phyloP scores from a whole-genome alignment of 2,329 filamentous ascomycete species.

The Pyrenochaeta sp. region DNA sequence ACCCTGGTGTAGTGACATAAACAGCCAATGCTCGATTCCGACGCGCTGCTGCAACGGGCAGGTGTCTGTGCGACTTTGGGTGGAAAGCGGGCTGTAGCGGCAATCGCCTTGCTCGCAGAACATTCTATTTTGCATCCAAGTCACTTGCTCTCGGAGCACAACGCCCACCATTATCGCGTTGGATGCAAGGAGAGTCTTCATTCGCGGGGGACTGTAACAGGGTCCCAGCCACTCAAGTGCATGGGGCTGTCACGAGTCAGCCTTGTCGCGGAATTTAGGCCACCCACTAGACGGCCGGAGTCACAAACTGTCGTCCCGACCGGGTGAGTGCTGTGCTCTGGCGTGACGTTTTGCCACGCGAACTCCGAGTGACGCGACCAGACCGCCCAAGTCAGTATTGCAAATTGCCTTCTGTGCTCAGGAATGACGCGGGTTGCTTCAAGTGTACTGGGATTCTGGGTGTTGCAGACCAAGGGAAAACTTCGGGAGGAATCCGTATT shows the following conservation, averaged over 20 bases:
- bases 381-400: background rate
- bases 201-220: constrained; percentile 17
- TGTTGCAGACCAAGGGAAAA: background rate
- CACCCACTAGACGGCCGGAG: constrained; percentile 42
- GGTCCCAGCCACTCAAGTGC: constrained; percentile 8
- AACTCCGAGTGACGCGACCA: constrained; percentile 17
- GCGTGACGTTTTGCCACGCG: constrained; percentile 27
- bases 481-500: background rate
- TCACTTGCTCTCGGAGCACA: constrained; percentile 18
- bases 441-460: background rate
- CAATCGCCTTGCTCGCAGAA: constrained; percentile 22
- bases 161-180: constrained; percentile 18
- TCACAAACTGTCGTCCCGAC: constrained; percentile 34
- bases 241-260: constrained; percentile 37
- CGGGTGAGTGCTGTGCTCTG: constrained; percentile 26
- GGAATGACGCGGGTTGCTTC: background rate
- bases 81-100: constrained; percentile 17
- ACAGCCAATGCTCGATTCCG: background rate
- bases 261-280: constrained; percentile 44
- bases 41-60: constrained; percentile 20
- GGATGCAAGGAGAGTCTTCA: constrained; percentile 5
- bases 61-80: constrained; percentile 13
- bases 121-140: constrained; percentile 1
- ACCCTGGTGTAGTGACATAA: background rate
- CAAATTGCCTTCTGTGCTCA: background rate